Base-by-base conservation (phyloP, 106 monocot species). In the Vanilla planifolia region DNA sequence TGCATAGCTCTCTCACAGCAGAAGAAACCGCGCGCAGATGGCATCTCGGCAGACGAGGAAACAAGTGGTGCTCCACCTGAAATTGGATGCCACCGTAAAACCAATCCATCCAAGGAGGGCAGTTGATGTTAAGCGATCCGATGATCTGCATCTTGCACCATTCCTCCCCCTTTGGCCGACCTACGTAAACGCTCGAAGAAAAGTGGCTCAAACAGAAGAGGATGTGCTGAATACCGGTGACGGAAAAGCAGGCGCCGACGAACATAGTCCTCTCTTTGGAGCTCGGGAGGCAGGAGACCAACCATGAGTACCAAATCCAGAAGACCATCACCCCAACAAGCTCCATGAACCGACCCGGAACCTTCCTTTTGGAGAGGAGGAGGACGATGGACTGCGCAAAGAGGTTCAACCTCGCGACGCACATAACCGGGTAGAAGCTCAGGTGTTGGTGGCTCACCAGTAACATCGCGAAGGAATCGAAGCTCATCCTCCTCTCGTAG, bases 91-190 rank as follows among this genome's bases (percentile, higher is more conserved):
- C 89, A 1, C 84, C 89, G 32, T 81, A 80, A 69, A 84, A 81
- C 80, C 84, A 89, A 61, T 89, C 89, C 84, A 88, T 83, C 79
- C 76, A 88, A 0, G 89, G 84, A 0, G 84, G 46, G 80, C 84
- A 89, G 1, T 55, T 34, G 33, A 91, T 82, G 59, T 91, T 58
- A 1, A 85, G 67, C 8, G 82, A 71, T 8, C 85, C 90, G 26
- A 44, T 62, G 8, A 79, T 79, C 71, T 91, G 85, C 70, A 68
- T 82, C 82, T 85, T 70, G n/a, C 79, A 76, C 90, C 90, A 91
- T 26, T 84, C 77, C 44, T 68, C 63, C 23, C 74, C 84, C 10
- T 21, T 47, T 3, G 88, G 88, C 15, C 53, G 63, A 0, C 88
- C 83, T n/a, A 71, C 40, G 40, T 80, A 84, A 2, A 80, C 77